Percentiles rank a stretch among this genome's conserved stretches.
Evolutionary conservation across 305 asterid species (phyloP).

Genomic region (Rubia balearica): DNA sequence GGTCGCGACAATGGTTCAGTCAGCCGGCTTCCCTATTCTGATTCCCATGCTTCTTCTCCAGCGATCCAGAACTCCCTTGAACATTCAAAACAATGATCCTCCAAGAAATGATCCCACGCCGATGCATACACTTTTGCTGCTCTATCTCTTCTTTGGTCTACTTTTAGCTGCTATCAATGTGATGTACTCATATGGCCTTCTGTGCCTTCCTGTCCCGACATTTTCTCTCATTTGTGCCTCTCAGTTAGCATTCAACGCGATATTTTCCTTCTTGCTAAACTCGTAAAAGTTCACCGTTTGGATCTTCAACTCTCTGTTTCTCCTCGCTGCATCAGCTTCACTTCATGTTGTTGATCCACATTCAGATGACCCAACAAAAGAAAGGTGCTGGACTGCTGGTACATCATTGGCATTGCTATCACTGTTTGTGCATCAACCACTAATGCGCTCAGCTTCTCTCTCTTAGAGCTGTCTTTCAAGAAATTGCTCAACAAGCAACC

Average conservation of each 20-base stretch:
- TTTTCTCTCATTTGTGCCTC: slow-evolving; percentile 32
- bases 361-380: slow-evolving; percentile 16
- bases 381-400: slow-evolving; percentile 7
- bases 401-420: slow-evolving; percentile 15
- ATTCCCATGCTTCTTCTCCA: slow-evolving; percentile 19
- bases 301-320: slow-evolving; percentile 26
- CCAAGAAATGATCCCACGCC: slow-evolving; percentile 9
- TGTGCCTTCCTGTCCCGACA: slow-evolving; percentile 33
- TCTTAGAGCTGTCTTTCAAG: slow-evolving; percentile 19
- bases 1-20: slow-evolving; percentile 31
- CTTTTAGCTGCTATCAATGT: slow-evolving; percentile 21
- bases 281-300: slow-evolving; percentile 26
- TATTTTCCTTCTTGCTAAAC: slow-evolving; percentile 27
- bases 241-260: slow-evolving; percentile 34
- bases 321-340: slow-evolving; percentile 29
- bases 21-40: slow-evolving; percentile 29
- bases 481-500: slow-evolving; percentile 20
- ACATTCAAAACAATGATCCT: neutral
- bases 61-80: neutral
- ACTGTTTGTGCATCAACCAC: slow-evolving; percentile 28
- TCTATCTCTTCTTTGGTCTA: slow-evolving; percentile 27
- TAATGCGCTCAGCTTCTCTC: slow-evolving; percentile 18
- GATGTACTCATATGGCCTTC: slow-evolving; percentile 32
- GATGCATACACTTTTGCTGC: neutral
- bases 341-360: slow-evolving; percentile 29